Conservation (phyloP, 345 rosid genomes). For the Cardamine occulta region DNA sequence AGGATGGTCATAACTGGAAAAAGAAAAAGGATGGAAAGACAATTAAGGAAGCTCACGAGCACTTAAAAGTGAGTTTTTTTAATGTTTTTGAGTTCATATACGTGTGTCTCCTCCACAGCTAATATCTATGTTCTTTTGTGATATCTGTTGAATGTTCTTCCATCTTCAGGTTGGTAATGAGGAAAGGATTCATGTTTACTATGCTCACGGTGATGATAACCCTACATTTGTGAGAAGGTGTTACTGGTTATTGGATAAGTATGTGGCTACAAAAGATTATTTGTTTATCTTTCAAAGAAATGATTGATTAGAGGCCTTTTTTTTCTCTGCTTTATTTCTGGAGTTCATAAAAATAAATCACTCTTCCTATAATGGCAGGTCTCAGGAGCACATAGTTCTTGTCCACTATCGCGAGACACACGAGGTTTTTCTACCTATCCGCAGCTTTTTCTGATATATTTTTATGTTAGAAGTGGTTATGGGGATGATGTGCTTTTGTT, state of each 20-base stretch:
- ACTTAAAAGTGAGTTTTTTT: constrained; percentile 71
- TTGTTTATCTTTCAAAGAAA: not conserved
- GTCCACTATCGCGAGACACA: constrained; percentile 98
- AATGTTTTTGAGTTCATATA: not conserved
- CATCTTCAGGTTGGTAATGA: constrained; percentile 79
- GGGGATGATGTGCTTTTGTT: constrained; percentile 15
- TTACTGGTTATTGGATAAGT: constrained; percentile 99
- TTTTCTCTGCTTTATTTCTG: constrained; percentile 17
- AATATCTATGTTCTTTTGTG: constrained; percentile 2
- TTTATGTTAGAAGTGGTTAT: constrained; percentile 9
- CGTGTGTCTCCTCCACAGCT: not conserved
- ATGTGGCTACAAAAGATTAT: constrained; percentile 44
- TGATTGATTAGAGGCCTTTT: not conserved
- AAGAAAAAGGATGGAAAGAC: constrained; percentile 91
- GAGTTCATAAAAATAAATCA: not conserved
- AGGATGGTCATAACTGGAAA: constrained; percentile 94
- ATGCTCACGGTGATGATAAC: constrained; percentile 91
- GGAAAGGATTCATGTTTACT: constrained; percentile 98
- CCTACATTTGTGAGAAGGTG: constrained; percentile 97
- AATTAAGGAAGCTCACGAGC: constrained; percentile 89
- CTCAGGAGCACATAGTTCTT: constrained; percentile 90
- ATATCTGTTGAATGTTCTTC: constrained; percentile 6
- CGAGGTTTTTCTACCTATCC: constrained; percentile 58
- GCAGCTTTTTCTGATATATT: constrained; percentile 20
- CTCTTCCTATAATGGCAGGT: constrained; percentile 50